phyloP scores from a whole-genome alignment of 2,329 filamentous ascomycete genomes.

The Pseudogymnoascus sp. region DNA sequence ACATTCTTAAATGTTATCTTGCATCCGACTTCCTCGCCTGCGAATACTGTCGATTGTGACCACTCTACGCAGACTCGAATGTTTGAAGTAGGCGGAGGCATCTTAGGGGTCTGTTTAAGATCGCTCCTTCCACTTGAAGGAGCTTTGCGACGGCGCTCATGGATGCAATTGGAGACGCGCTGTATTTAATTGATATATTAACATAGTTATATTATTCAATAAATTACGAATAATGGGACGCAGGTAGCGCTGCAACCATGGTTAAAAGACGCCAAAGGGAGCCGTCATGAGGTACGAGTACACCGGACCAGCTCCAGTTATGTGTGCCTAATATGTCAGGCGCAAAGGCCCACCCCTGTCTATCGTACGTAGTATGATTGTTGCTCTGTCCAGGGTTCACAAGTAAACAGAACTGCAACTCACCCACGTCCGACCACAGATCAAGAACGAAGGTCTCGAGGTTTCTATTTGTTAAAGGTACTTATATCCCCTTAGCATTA shows the following conservation, averaged over 20 bases:
- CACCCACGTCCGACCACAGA: background rate
- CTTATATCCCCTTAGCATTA: background rate
- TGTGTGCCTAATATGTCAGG: background rate
- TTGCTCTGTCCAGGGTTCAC: background rate
- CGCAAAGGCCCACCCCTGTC: background rate
- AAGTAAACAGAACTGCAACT: conserved; percentile 10
- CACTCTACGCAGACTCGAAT: conserved; percentile 94
- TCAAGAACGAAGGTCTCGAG: background rate
- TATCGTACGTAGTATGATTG: conserved; percentile 8
- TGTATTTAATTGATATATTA: conserved; percentile 7
- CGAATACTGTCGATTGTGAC: conserved; percentile 90
- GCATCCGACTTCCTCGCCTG: conserved; percentile 91
- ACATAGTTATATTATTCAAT: conserved; percentile 6
- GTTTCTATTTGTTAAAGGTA: background rate
- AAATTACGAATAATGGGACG: background rate
- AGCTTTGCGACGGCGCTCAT: conserved; percentile 25
- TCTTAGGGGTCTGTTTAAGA: conserved; percentile 19
- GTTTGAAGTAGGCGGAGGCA: conserved; percentile 50
- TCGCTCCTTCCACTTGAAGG: conserved; percentile 25
- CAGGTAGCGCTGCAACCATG: background rate
- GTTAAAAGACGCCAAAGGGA: background rate
- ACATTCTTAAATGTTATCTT: conserved; percentile 95
- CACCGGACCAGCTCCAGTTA: background rate
- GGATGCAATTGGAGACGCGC: conserved; percentile 18
- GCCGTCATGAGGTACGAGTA: background rate